phyloP scores from a whole-genome alignment of 176 grass and related monocot species.

The Paspalum vaginatum region DNA sequence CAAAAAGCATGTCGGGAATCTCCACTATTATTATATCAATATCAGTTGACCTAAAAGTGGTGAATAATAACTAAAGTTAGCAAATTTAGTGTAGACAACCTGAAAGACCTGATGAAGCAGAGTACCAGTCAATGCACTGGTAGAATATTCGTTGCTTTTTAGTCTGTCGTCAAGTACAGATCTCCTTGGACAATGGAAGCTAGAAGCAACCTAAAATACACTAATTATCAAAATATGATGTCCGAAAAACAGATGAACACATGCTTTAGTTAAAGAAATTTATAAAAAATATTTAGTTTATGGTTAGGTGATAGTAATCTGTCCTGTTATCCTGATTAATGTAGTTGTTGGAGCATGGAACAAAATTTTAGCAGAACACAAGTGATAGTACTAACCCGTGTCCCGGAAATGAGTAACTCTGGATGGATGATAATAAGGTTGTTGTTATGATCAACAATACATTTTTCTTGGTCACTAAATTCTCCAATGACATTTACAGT shows the following conservation, averaged over 20 bases:
- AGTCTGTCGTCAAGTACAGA: constrained; percentile 89
- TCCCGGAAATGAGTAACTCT: constrained; percentile 87
- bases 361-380: constrained; percentile 28
- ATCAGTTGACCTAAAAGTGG: constrained; percentile 38
- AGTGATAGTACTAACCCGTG: constrained; percentile 67
- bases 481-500: constrained; percentile 87
- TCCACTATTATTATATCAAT: constrained; percentile 23
- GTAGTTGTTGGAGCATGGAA: constrained; percentile 1
- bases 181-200: constrained; percentile 91
- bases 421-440: constrained; percentile 91
- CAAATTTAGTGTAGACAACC: constrained; percentile 54
- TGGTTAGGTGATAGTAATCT: constrained; percentile 9
- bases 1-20: constrained; percentile 13
- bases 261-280: constrained; percentile 7
- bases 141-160: constrained; percentile 80
- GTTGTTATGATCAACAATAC: constrained; percentile 61
- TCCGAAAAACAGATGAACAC: constrained; percentile 5
- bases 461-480: constrained; percentile 74
- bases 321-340: not conserved
- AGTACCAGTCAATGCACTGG: constrained; percentile 80
- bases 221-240: constrained; percentile 17
- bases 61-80: constrained; percentile 4
- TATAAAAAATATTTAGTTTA: constrained; percentile 13
- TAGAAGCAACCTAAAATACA: constrained; percentile 87
- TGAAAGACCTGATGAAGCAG: constrained; percentile 99